Base-by-base conservation (phyloP, 257 asterid genomes). In the Jacaranda copaia region DNA sequence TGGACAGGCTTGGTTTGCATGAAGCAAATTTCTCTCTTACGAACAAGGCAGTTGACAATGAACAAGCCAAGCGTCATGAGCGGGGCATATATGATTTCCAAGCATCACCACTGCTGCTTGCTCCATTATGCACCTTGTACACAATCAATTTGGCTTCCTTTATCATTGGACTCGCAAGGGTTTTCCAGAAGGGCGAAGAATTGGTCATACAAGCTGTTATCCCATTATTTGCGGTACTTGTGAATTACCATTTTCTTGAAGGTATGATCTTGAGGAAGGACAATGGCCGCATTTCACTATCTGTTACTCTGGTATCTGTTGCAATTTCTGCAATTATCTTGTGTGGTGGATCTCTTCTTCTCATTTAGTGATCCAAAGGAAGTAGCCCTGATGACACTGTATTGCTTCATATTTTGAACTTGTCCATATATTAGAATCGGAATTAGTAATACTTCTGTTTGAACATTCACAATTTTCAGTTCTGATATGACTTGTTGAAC, bases 241-340 rank as follows among this genome's bases (percentile, higher is more conserved):
- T 87, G 77, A 88, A 86, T 60, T 89, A 79, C 81, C 92, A 88
- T 40, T 65, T 89, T 68, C 71, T 89, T 58, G 88, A 91, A 83
- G 97, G 97, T 68, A 91, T 91, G 93, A 10, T 89, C 40, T 59
- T 88, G 74, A 84, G 97, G 87, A 85, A 52, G 78, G 93, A 85
- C 67, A 81, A 58, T 4, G 93, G 90, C 4, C 73, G 89, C 0
- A 45, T 90, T 77, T 72, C 93, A 12, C 65, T 16, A 3, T 79
- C 32, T 16, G 77, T 78, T 8, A 25, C 81, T 68, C 39, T 74
- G 12, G 36, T 80, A 18, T 80, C 93, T 76, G 36, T 69, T 67
- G 67, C 72, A 2, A 14, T 82, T n/a, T 40, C 82, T 70, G 65
- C 81, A 16, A 1, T 58, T 62, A 19, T 84, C 18, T 49, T 82